Base-by-base conservation (phyloP, 2,329 filamentous ascomycete genomes). In the Chlorencoelia australis region DNA sequence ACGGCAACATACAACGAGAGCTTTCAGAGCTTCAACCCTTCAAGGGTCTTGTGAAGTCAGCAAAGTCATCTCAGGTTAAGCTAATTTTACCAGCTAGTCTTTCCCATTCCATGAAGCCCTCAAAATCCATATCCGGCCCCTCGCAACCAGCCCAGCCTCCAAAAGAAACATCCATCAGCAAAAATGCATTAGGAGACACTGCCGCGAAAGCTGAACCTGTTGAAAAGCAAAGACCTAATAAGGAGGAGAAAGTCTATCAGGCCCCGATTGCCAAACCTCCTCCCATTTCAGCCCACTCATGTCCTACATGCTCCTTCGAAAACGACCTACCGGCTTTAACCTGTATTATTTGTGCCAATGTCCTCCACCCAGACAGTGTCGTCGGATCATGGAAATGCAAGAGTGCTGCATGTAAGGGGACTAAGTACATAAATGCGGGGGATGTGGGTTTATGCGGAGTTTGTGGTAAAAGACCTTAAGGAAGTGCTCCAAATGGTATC, bases 361-460 rank as follows among this genome's bases (percentile, higher is more conserved):
- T 88, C 1, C 60, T 89, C 2, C 65, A 72, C 29, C 59, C 66
- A 1, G 52, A 59, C 0, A 67, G 68, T 33, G 65, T 78, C 29
- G 60, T 67, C 0, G 59, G 64, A 13, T 60, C 70, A n/a, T 89
- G 84, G 83, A 60, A 59, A 31, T 89, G 83, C 53, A 56, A 54
- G 28, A 73, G 68, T 45, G 52, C 56, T 3, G 46, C 60, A 2
- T 89, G 83, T 53, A 59, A 59, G 41, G 65, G 60, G 9, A 71
- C 66, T 30, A 42, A 50, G 14, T 89, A 85, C 54, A 52, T 78
- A 35, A 89, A 88, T 51, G 68, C 79, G 8, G 73, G 69, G 1
- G 82, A 88, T 55, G 75, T 68, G 44, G 79, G 76, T 5, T 55
- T 76, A 1, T 89, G 83, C 54, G 81, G 82, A 3, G 58, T 83